Base-by-base conservation (phyloP, 1,284 basidiomycete species). In the Fomitopsis palustris region DNA sequence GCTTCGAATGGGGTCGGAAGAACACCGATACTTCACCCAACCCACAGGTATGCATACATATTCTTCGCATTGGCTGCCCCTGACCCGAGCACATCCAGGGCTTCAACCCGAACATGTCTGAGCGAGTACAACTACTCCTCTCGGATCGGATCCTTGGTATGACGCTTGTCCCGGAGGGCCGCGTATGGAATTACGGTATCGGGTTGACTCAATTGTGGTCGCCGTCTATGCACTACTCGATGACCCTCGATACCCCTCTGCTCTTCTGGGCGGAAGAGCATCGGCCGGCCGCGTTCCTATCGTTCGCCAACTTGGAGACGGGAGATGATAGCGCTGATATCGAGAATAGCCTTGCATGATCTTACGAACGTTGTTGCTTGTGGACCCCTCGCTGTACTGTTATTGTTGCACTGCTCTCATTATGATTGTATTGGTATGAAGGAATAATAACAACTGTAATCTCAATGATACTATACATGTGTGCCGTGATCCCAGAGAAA, bases 1-100 rank as follows among this genome's bases (percentile, higher is more conserved):
- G 97, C 17, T 99, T 99, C 73, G 97, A 99, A 72, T 99, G 96
- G 96, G 96, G 96, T 45, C 82, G 97, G 64, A 98, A 98, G 80
- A 95, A 95, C 68, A 75, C 81, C 64, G 94, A 95, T 70, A 90
- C 83, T 47, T 90, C 91, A n/a, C 83, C 88, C 52, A 93, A 93
- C 66, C 90, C 93, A 67, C 80, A 86, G 4, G 84, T 85, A 66
- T 67, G 80, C 74, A 31, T 19, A n/a, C 21, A 31, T 52, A 51
- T 27, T 38, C 33, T 25, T 39, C 47, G 35, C n/a, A n/a, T 25
- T 42, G 37, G 17, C 25, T 12, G 57, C 54, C 67, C 51, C 58
- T 72, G 10, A 69, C 23, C 9, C 10, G 7, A 38, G 4, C 31
- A 58, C 37, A 53, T 35, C n/a, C 66, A 86, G 75, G 95, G 95